phyloP scores from a whole-genome alignment of 2,329 filamentous ascomycete genomes.

The Alternaria panax region DNA sequence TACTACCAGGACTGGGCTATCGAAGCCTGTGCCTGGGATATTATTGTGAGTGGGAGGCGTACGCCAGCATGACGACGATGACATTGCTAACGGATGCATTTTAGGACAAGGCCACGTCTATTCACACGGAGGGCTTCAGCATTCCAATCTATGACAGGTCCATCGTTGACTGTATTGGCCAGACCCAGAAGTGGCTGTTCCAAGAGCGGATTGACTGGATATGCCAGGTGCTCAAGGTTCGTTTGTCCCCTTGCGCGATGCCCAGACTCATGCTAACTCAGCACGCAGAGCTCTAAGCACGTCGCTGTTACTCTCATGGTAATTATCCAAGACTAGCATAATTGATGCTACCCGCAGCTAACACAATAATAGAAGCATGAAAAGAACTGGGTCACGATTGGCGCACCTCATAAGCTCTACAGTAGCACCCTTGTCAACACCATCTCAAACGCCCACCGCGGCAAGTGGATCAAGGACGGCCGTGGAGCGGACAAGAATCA shows the following conservation, averaged over 20 bases:
- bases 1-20: constrained; percentile 21
- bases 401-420: constrained; percentile 24
- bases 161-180: constrained; percentile 15
- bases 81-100: not conserved
- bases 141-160: constrained; percentile 17
- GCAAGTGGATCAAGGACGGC: constrained; percentile 16
- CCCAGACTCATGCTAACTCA: not conserved
- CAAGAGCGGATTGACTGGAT: constrained; percentile 21
- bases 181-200: constrained; percentile 21
- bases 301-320: constrained; percentile 21
- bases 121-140: constrained; percentile 19
- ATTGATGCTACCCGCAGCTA: not conserved
- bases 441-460: constrained; percentile 16
- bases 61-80: not conserved
- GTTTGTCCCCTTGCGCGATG: not conserved
- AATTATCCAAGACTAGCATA: not conserved
- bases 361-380: constrained; percentile 17
- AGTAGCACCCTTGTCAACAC: constrained; percentile 14
- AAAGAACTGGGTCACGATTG: constrained; percentile 17
- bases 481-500: constrained; percentile 11
- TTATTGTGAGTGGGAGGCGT: constrained; percentile 8
- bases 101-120: constrained; percentile 9
- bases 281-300: constrained; percentile 10
- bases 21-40: constrained; percentile 21
- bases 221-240: constrained; percentile 16